phyloP scores from a whole-genome alignment of 2,329 filamentous ascomycete species.

The Exserohilum turcica region DNA sequence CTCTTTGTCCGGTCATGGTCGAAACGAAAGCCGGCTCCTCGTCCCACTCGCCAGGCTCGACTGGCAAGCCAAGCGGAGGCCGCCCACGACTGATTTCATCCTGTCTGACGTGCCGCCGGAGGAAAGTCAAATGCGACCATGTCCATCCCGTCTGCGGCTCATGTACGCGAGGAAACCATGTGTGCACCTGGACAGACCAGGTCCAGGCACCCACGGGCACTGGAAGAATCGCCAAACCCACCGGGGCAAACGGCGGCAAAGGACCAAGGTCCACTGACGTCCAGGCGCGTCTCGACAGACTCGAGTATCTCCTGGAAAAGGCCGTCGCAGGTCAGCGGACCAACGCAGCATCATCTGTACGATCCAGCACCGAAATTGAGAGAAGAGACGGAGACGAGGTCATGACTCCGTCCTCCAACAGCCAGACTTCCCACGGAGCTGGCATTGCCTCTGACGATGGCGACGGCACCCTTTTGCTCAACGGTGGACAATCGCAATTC shows the following conservation, averaged over 20 bases:
- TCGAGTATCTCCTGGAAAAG: conserved; percentile 44
- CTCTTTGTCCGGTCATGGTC: conserved; percentile 25
- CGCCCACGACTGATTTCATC: conserved; percentile 47
- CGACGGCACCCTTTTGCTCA: conserved; percentile 45
- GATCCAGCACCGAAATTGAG: conserved; percentile 25
- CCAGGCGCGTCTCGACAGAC: conserved; percentile 44
- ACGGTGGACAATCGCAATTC: conserved; percentile 47
- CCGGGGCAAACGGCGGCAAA: conserved; percentile 22
- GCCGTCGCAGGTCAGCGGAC: conserved; percentile 34
- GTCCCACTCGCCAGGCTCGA: conserved; percentile 31
- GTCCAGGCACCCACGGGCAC: conserved; percentile 25
- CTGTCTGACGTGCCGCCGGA: conserved; percentile 46
- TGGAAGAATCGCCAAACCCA: conserved; percentile 37
- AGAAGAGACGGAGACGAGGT: conserved; percentile 33
- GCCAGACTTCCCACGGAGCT: conserved; percentile 40
- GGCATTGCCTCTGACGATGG: conserved; percentile 45
- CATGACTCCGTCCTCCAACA: conserved; percentile 40
- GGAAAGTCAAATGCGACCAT: conserved; percentile 49
- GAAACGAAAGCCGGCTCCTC: conserved; percentile 29
- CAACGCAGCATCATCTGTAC: conserved; percentile 19
- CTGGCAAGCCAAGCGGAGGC: conserved; percentile 35
- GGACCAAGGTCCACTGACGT: conserved; percentile 39
- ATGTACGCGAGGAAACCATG: conserved; percentile 45
- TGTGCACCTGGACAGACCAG: conserved; percentile 44
- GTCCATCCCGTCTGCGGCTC: conserved; percentile 47